These are phyloP conservation scores for Xylariaceae sp. DNA, from an alignment of 2,329 filamentous ascomycete species.

Conservation along the genomic window DNA sequence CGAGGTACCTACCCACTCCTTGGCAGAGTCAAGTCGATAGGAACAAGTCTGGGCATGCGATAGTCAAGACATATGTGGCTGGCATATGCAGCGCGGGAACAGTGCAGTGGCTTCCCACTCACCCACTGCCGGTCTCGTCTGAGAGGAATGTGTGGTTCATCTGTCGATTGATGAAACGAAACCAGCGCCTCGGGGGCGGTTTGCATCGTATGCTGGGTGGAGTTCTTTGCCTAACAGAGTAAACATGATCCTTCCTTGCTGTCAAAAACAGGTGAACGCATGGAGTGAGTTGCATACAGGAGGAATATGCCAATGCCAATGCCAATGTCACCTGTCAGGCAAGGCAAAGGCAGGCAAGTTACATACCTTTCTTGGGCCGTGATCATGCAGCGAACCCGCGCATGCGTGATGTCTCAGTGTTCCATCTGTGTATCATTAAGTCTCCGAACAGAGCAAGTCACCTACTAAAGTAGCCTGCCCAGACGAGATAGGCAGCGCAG, in stretches of 20 bases:
- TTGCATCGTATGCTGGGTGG: no score
- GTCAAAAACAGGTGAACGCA: background rate
- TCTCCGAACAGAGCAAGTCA: background rate
- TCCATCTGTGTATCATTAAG: background rate
- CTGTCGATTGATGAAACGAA: conserved; percentile 1
- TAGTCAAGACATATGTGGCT: background rate
- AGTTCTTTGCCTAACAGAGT: background rate
- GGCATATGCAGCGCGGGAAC: conserved; percentile 10
- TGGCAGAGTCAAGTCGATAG: no score
- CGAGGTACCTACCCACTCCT: no score
- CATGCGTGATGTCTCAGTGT: background rate
- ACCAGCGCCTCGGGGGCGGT: background rate
- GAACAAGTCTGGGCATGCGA: background rate
- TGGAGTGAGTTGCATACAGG: background rate
- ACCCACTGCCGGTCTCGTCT: background rate
- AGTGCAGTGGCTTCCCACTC: conserved; percentile 12
- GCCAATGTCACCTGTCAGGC: background rate
- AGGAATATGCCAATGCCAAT: background rate
- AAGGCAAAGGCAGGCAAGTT: background rate
- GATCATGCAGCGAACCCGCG: background rate
- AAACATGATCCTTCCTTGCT: background rate
- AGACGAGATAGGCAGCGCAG: no score
- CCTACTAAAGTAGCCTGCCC: no score
- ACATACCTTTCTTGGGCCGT: background rate
- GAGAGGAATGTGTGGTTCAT: conserved; percentile 5